Percentiles rank a stretch among this genome's conserved stretches.
phyloP scores from a whole-genome alignment of 257 asterid genomes.

The Solanum medicagineum region DNA sequence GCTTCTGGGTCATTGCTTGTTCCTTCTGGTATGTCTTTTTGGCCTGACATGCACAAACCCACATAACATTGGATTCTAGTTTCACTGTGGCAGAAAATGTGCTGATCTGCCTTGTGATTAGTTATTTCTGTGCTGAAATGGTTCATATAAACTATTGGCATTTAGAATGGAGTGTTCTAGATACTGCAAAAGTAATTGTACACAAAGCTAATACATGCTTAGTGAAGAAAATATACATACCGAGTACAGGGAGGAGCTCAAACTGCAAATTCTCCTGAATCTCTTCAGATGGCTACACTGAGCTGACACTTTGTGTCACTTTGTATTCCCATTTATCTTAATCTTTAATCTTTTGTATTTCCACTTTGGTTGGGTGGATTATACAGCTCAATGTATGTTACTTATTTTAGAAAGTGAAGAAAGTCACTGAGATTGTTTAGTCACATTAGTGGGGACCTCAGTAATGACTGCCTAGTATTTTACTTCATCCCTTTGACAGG shows the following conservation, averaged over 20 bases:
- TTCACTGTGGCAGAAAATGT: neutral
- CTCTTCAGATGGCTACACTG: neutral
- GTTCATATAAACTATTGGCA: neutral
- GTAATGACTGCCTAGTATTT: neutral
- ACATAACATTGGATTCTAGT: neutral
- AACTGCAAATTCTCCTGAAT: neutral
- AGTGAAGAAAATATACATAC: neutral
- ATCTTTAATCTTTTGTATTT: neutral
- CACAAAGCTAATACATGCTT: neutral
- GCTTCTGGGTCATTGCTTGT: slow-evolving; percentile 84
- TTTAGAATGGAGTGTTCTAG: neutral
- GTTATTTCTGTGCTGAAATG: neutral
- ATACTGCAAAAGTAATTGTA: neutral
- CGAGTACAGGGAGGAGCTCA: neutral
- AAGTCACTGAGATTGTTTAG: neutral
- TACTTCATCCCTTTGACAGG: neutral
- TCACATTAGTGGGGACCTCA: neutral
- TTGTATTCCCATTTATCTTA: neutral
- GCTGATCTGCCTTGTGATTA: neutral
- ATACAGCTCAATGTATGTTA: neutral
- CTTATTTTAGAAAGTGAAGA: neutral
- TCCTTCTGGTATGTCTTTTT: slow-evolving; percentile 51
- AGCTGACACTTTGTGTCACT: neutral
- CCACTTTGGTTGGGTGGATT: neutral
- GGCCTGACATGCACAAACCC: neutral